Conservation (phyloP, 805 yeast genomes). For the Cyberlindnera lachancei region DNA sequence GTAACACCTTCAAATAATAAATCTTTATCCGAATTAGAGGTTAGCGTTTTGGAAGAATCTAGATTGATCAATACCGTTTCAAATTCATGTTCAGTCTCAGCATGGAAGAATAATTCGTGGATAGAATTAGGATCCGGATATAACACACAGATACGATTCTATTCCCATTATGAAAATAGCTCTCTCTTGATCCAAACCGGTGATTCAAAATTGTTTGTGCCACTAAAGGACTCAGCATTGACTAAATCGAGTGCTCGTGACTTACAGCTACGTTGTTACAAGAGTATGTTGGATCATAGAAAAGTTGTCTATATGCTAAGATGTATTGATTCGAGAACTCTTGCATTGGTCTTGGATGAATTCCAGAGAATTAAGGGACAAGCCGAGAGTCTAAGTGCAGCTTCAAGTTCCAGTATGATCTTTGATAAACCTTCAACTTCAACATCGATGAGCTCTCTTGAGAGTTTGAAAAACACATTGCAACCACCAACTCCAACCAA, state of each 20-base stretch:
- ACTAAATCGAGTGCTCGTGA: constrained; percentile 11
- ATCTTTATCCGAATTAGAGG: constrained; percentile 5
- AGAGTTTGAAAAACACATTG: constrained; percentile 3
- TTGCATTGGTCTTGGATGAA: constrained; percentile 9
- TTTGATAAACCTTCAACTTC: constrained; percentile 20
- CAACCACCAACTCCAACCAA: not conserved
- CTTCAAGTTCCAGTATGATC: constrained; percentile 8
- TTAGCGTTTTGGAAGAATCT: constrained; percentile 4
- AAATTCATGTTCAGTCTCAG: constrained; percentile 13
- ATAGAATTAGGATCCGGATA: constrained; percentile 12
- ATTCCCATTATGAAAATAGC: constrained; percentile 3
- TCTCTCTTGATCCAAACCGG: constrained; percentile 10
- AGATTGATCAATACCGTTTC: constrained; percentile 7
- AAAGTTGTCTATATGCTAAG: constrained; percentile 13
- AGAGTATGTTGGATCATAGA: not conserved
- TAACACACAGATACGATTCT: constrained; percentile 13
- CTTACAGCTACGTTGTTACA: constrained; percentile 10
- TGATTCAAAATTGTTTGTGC: constrained; percentile 9
- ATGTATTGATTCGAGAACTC: constrained; percentile 13
- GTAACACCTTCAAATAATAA: not conserved
- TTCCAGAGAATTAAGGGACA: constrained; percentile 4
- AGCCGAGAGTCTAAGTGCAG: constrained; percentile 4
- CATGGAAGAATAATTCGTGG: constrained; percentile 20
- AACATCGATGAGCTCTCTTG: constrained; percentile 18
- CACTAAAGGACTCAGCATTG: constrained; percentile 11